These are phyloP conservation scores for Diplodia corticola DNA, from an alignment of 2,329 filamentous ascomycete genomes.

Conservation along the genomic window DNA sequence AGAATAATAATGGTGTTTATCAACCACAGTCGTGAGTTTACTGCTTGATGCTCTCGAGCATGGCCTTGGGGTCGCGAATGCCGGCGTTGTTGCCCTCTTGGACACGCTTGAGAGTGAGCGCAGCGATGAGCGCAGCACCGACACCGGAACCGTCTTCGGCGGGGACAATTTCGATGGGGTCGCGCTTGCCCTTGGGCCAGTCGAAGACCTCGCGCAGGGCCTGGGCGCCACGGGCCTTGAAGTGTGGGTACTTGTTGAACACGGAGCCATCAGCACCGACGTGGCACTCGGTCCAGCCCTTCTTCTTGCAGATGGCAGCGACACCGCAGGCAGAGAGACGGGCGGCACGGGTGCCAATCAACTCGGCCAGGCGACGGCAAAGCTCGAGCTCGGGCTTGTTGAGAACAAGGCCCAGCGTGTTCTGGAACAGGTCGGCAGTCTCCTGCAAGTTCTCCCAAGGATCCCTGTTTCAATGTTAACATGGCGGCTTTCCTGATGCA, in stretches of 20 bases:
- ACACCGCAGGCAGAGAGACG: slow-evolving; percentile 93
- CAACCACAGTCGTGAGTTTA: not conserved
- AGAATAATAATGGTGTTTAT: not conserved
- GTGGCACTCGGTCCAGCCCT: slow-evolving; percentile 82
- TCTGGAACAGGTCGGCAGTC: slow-evolving; percentile 77
- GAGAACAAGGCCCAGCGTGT: slow-evolving; percentile 69
- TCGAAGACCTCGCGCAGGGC: slow-evolving; percentile 94
- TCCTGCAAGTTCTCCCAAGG: slow-evolving; percentile 94
- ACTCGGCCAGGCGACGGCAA: slow-evolving; percentile 81
- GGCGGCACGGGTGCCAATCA: slow-evolving; percentile 92
- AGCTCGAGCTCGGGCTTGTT: slow-evolving; percentile 83
- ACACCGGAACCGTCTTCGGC: slow-evolving; percentile 97
- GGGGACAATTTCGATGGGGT: slow-evolving; percentile 82
- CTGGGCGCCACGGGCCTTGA: slow-evolving; percentile 87
- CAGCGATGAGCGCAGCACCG: slow-evolving; percentile 92
- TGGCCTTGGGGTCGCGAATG: slow-evolving; percentile 53
- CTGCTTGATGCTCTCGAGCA: slow-evolving; percentile 35
- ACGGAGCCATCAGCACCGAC: slow-evolving; percentile 96
- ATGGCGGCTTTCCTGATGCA: not conserved
- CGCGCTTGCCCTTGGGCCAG: slow-evolving; percentile 69
- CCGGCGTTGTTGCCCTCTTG: slow-evolving; percentile 60
- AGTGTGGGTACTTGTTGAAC: slow-evolving; percentile 99
- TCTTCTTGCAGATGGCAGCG: slow-evolving; percentile 95
- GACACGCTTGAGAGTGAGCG: slow-evolving; percentile 63
- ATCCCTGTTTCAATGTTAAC: slow-evolving; percentile 58